phyloP scores from a whole-genome alignment of 2,329 filamentous ascomycete species.

The Fusarium anthophilum region DNA sequence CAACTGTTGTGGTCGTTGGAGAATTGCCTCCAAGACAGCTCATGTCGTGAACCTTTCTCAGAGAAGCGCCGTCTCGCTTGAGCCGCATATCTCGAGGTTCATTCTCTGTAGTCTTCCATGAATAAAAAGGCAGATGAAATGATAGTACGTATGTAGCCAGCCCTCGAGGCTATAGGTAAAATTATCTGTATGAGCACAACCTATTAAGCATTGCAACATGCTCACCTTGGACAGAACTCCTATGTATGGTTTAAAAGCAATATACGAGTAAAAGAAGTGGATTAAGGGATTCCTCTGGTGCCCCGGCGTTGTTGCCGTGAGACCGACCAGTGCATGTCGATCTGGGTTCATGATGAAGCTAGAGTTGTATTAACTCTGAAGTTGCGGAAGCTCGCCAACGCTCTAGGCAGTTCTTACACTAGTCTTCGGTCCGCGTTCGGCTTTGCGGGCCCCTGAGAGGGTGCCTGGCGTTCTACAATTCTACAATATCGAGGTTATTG shows the following conservation, averaged over 20 bases:
- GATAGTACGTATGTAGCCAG: too few relatives aligned
- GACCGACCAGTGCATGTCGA: rapidly evolving
- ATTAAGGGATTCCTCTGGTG: not conserved
- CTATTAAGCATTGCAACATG: too few relatives aligned
- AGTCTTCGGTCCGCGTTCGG: not conserved
- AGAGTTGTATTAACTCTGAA: too few relatives aligned
- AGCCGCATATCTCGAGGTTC: rapidly evolving
- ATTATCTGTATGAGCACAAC: too few relatives aligned
- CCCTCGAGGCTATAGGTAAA: too few relatives aligned
- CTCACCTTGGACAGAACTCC: not conserved
- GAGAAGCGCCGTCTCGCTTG: rapidly evolving
- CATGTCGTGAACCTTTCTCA: not conserved
- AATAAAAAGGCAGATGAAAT: not conserved
- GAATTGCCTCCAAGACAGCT: not conserved
- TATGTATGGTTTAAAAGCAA: not conserved
- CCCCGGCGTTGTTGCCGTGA: rapidly evolving
- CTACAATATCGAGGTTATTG: too few relatives aligned
- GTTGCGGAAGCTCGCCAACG: too few relatives aligned
- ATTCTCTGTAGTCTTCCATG: not conserved
- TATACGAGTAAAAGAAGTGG: not conserved
- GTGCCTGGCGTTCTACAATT: too few relatives aligned
- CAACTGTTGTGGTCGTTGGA: rapidly evolving
- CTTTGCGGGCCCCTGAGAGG: too few relatives aligned
- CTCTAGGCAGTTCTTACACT: not conserved
- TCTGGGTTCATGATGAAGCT: not conserved